Evolutionary conservation across 1,284 basidiomycete species (phyloP), one percentile per base, ranked within the genome.

Genomic region (Boletus sp.): DNA sequence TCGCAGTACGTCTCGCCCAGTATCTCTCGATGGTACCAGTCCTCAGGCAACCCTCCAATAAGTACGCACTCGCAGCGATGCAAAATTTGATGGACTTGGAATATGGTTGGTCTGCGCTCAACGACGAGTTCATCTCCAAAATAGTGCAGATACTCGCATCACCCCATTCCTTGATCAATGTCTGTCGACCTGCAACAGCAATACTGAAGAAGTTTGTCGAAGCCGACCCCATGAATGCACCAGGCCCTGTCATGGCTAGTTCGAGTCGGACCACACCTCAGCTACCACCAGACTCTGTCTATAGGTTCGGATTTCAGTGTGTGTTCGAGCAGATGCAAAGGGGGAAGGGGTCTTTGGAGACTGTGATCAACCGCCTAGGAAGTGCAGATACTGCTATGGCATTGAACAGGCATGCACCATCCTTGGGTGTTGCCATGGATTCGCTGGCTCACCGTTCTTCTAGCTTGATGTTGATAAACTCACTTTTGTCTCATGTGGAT

Each of bases 151-250:
- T 96, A 60, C 81, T 97, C 42, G 86, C 91, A 4, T 85, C 89
- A 0, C 77, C 88, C 18, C 80, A 83, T 52, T 86, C 89, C 44
- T 83, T 88, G n/a, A 87, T 96, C 78, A 99, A 99, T 64, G 91
- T 98, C 62, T 92, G 93, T 65, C 87, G 96, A n/a, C 96, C 96
- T 13, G 94, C 96, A 1, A 97, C 94, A n/a, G 88, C 91, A 46
- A 95, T 96, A 58, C 80, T 96, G 59, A 92, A 93, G 76, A 89
- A 89, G 65, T 82, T 96, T 20, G 91, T 95, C 27, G 89, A 92
- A 68, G 91, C 90, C 11, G 89, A 91, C 65, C 88, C 89, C 9
- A 74, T 78, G 63, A 85, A 78, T 63, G 82, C 84, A 20, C 82
- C 86, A 3, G 85, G 84, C 8, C 77, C 81, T 1, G 70, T 80